These are phyloP conservation scores for Clonostachys chloroleuca DNA, from an alignment of 2,329 filamentous ascomycete genomes.

Conservation along the genomic window DNA sequence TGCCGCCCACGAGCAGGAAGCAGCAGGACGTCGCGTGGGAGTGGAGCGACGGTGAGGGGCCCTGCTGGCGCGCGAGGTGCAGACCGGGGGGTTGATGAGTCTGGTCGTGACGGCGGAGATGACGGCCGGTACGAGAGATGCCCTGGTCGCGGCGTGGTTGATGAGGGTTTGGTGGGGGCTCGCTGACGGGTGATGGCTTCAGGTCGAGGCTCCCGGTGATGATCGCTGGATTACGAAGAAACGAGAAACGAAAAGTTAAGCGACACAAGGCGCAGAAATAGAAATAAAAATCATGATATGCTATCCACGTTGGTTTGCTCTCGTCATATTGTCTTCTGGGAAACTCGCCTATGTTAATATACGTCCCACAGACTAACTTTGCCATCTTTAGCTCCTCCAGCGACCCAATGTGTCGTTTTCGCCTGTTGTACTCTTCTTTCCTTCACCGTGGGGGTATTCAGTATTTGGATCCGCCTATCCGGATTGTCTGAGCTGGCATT, in stretches of 20 bases:
- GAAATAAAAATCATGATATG: slow-evolving; percentile 1
- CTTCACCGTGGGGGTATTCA: slow-evolving; percentile 37
- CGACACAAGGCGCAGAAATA: background rate
- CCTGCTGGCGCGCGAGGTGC: slow-evolving; percentile 24
- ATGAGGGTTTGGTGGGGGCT: slow-evolving; percentile 24
- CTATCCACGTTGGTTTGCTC: too few relatives aligned
- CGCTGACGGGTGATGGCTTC: slow-evolving; percentile 19
- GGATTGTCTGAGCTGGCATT: background rate
- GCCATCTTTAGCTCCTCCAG: slow-evolving; percentile 87
- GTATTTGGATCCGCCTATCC: too few relatives aligned
- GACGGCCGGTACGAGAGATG: slow-evolving; percentile 18
- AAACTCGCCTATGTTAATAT: slow-evolving; percentile 45
- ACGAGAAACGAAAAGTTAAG: background rate
- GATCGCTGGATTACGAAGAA: background rate
- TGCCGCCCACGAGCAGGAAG: slow-evolving; percentile 8
- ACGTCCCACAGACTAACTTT: slow-evolving; percentile 96
- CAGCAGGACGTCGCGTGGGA: slow-evolving; percentile 16
- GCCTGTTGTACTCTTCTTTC: slow-evolving; percentile 60
- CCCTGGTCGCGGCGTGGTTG: slow-evolving; percentile 27
- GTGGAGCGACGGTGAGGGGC: slow-evolving; percentile 19
- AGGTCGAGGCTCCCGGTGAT: too few relatives aligned
- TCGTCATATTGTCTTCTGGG: too few relatives aligned
- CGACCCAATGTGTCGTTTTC: slow-evolving; percentile 79
- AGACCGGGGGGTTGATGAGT: slow-evolving; percentile 15
- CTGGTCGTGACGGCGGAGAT: slow-evolving; percentile 23